These are phyloP conservation scores for Eucalyptus globulus DNA, from an alignment of 345 rosid species.

Conservation along the genomic window DNA sequence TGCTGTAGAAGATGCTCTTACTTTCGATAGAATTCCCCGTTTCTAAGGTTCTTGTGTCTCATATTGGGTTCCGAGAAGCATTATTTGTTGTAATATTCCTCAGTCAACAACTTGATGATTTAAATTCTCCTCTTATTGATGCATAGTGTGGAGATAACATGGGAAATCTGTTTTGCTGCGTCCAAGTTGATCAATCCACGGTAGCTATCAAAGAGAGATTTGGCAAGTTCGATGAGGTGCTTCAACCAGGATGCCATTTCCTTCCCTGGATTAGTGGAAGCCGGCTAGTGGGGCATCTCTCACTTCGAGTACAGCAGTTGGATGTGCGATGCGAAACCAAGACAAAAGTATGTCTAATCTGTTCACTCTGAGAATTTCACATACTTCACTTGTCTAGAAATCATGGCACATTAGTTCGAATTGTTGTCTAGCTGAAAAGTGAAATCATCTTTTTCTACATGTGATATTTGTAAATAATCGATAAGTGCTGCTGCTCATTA, in stretches of 20 bases:
- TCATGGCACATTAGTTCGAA: background rate
- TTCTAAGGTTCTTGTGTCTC: background rate
- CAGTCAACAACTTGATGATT: background rate
- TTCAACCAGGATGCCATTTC: conserved; percentile 31
- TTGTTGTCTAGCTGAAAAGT: background rate
- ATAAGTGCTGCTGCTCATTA: background rate
- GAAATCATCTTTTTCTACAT: background rate
- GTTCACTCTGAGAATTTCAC: background rate
- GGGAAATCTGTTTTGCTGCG: conserved; percentile 19
- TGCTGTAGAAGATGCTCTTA: background rate
- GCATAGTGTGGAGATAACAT: conserved; percentile 2
- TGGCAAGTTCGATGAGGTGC: conserved; percentile 23
- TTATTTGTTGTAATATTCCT: background rate
- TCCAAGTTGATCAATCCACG: conserved; percentile 25
- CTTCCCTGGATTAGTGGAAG: conserved; percentile 29
- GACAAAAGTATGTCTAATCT: conserved; percentile 9
- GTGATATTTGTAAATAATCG: background rate
- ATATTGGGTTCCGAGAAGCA: background rate
- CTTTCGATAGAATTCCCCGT: background rate
- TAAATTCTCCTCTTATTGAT: background rate
- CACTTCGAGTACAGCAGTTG: conserved; percentile 26
- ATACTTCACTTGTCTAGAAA: background rate
- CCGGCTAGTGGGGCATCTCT: conserved; percentile 17
- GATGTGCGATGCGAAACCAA: conserved; percentile 32
- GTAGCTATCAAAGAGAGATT: conserved; percentile 27